phyloP scores from a whole-genome alignment of 2,329 filamentous ascomycete species.

The Graphilbum fragrans region DNA sequence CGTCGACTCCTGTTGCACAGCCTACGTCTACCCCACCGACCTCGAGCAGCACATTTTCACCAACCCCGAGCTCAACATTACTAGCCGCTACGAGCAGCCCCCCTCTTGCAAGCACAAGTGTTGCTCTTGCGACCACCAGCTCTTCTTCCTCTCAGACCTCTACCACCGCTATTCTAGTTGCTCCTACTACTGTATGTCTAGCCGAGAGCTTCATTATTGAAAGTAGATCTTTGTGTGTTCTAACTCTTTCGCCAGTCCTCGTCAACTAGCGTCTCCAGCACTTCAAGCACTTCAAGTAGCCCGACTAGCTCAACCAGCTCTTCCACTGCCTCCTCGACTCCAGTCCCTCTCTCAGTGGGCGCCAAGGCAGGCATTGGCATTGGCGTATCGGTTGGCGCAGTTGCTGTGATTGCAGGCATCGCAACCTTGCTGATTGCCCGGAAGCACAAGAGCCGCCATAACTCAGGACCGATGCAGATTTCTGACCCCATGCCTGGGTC shows the following conservation, averaged over 20 bases:
- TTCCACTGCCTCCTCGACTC: neutral
- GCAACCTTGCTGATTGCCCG: constrained; percentile 5
- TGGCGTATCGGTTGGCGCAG: constrained; percentile 7
- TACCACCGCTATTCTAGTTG: too few species aligned
- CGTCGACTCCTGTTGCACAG: neutral
- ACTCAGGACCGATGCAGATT: constrained; percentile 23
- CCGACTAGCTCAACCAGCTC: neutral
- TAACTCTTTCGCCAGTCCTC: too few species aligned
- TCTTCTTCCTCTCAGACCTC: too few species aligned
- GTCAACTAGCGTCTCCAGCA: neutral
- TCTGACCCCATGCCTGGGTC: constrained; percentile 37
- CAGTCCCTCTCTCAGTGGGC: constrained; percentile 6
- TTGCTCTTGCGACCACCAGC: too few species aligned
- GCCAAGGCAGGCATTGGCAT: constrained; percentile 13
- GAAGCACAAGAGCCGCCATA: constrained; percentile 5
- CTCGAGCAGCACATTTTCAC: neutral
- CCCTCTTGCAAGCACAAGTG: neutral
- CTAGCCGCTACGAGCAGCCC: neutral
- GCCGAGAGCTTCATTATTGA: too few species aligned
- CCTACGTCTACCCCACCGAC: neutral
- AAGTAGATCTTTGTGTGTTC: too few species aligned
- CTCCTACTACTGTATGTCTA: too few species aligned
- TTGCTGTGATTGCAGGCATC: constrained; percentile 8
- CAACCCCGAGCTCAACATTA: neutral
- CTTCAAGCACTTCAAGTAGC: neutral